Evolutionary conservation across 179 eudicot species (phyloP), one percentile per base, ranked within the genome.

Genomic region (Silene vulgaris): DNA sequence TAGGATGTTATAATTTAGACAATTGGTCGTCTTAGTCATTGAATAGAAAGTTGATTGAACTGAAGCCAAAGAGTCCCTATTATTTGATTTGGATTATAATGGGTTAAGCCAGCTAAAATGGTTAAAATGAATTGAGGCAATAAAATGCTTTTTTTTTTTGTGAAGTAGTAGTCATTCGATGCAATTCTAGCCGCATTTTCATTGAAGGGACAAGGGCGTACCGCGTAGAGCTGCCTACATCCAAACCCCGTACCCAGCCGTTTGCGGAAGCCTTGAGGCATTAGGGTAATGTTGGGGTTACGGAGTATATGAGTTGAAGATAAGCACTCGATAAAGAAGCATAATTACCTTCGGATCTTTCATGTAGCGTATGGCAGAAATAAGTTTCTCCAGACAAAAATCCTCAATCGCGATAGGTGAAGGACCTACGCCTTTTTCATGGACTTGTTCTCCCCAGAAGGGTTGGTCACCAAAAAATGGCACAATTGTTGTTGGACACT

Each of bases 391-490:
- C 37, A 83, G 88, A 64, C 90, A 80, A 73, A 91, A 91, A 35
- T 91, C 91, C 37, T 91, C 91, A 17, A 90, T 73, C 3, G 91
- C 89, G 67, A 91, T 86, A 12, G 97, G 97, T 61, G 87, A 74
- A 69, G 97, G 97, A 40, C 97, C 97, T 75, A 90, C 81, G 37
- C 97, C 96, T 80, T 86, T 88, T 54, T 87, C 89, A 80, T 88
- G 89, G 67, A 91, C 93, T 75, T 80, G 87, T 67, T 89, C 91
- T 48, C 97, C 97, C 97, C 97, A 90, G 73, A 91, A 91, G 12
- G 93, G 97, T 75, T 91, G 97, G 83, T 91, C 97, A 63, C 97
- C 97, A 57, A 91, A 91, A 84, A 91, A 91, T 20, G 97, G 97
- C 65, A 91, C 92, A 43, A 91, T 84, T 26, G 97, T 83, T 61